Conservation (phyloP, 2,329 filamentous ascomycete genomes). For the Aquanectria penicillioides region DNA sequence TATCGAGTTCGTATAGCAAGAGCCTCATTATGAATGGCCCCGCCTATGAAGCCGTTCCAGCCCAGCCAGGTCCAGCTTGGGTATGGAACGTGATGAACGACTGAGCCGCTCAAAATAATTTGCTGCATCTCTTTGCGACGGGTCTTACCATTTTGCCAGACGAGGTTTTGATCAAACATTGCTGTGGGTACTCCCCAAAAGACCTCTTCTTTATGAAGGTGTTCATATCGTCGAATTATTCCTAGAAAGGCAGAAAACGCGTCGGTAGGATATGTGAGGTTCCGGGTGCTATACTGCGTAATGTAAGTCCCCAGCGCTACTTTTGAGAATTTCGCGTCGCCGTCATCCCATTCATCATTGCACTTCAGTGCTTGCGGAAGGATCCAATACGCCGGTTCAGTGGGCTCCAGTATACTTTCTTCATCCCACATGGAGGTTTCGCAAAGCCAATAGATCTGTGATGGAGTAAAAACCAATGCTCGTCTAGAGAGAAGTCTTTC, state of each 20-base stretch:
- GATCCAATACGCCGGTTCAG: not conserved
- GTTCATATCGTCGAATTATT: slow-evolving; percentile 19
- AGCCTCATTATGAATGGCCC: not conserved
- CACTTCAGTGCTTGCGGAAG: slow-evolving; percentile 1
- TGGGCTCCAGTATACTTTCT: slow-evolving; percentile 17
- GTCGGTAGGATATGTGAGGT: slow-evolving; percentile 20
- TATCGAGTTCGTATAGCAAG: not conserved
- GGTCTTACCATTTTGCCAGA: not conserved
- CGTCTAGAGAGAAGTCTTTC: slow-evolving; percentile 20
- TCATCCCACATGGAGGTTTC: slow-evolving; percentile 23
- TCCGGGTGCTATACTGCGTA: slow-evolving; percentile 13
- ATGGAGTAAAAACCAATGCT: slow-evolving; percentile 16
- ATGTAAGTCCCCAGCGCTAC: not conserved
- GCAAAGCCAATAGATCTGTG: slow-evolving; percentile 25
- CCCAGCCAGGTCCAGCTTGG: slow-evolving; percentile 4
- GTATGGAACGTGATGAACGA: not conserved
- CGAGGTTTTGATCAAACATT: slow-evolving; percentile 10
- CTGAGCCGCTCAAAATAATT: not conserved
- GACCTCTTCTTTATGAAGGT: slow-evolving; percentile 19
- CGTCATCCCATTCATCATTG: slow-evolving; percentile 24
- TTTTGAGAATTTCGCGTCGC: slow-evolving; percentile 2
- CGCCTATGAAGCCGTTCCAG: not conserved
- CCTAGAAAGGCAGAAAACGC: slow-evolving; percentile 16
- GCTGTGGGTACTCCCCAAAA: slow-evolving; percentile 14
- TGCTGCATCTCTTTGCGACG: slow-evolving; percentile 11